phyloP scores from a whole-genome alignment of 176 grass and related monocot genomes.

The Typha latifolia region DNA sequence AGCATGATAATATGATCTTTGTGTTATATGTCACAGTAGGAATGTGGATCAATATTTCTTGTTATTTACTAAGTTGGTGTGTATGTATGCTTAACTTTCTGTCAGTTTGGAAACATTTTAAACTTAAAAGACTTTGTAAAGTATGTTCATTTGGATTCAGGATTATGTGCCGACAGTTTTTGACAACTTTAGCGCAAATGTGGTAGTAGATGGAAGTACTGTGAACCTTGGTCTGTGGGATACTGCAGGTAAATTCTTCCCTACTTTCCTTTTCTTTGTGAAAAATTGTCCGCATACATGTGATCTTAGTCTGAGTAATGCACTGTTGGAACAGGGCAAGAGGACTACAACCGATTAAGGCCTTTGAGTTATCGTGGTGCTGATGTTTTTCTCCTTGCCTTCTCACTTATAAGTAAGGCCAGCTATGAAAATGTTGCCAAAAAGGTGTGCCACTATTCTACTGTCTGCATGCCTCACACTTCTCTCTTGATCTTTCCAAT shows the following conservation, averaged over 20 bases:
- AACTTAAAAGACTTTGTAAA: not conserved
- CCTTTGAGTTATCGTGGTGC: constrained; percentile 28
- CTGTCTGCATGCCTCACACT: not conserved
- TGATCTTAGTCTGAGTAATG: not conserved
- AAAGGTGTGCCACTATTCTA: constrained; percentile 9
- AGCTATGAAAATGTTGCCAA: constrained; percentile 28
- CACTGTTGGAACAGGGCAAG: constrained; percentile 17
- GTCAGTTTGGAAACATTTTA: not conserved
- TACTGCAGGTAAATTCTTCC: constrained; percentile 20
- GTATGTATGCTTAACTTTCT: not conserved
- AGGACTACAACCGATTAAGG: constrained; percentile 26
- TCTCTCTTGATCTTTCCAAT: not conserved
- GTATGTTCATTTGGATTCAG: constrained; percentile 12
- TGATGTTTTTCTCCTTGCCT: constrained; percentile 28
- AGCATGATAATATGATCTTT: too few relatives aligned
- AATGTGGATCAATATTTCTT: not conserved
- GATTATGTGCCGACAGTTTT: constrained; percentile 32
- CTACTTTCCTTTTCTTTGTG: not conserved
- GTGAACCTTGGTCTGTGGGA: constrained; percentile 28
- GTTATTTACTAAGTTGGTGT: not conserved
- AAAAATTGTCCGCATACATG: not conserved
- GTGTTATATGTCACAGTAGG: too few relatives aligned
- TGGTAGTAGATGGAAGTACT: constrained; percentile 27
- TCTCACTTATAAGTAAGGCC: constrained; percentile 28
- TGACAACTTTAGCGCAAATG: constrained; percentile 31